phyloP scores from a whole-genome alignment of 768 basidiomycete species.

The Panus rudis region DNA sequence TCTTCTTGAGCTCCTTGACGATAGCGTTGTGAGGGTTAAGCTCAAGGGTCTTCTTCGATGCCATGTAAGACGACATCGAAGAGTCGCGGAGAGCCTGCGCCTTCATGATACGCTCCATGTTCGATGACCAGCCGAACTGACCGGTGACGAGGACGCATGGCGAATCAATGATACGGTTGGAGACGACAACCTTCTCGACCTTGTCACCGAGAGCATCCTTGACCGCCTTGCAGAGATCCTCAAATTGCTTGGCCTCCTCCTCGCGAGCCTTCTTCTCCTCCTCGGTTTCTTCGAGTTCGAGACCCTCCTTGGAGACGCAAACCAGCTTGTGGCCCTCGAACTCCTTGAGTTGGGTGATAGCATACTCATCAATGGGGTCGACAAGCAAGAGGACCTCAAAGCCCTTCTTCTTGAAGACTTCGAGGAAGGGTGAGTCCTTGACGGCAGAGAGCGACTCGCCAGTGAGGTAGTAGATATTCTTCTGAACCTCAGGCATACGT shows the following conservation, averaged over 20 bases:
- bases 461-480: conserved; percentile 98
- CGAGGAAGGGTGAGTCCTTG: conserved; percentile 96
- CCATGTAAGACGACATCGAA: conserved; percentile 99
- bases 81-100: conserved; percentile 95
- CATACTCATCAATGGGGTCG: conserved; percentile 99
- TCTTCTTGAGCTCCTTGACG: conserved; percentile 92
- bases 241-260: conserved; percentile 74
- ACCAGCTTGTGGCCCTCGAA: conserved; percentile 97
- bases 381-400: conserved; percentile 97
- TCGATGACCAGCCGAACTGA: conserved; percentile 99
- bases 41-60: conserved; percentile 96
- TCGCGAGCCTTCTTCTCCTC: conserved; percentile 93
- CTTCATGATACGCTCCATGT: conserved; percentile 99
- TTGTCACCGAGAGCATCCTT: conserved; percentile 99
- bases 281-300: conserved; percentile 98
- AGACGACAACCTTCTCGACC: conserved; percentile 98
- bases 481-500: conserved; percentile 98
- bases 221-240: conserved; percentile 87
- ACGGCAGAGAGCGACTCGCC: conserved; percentile 92
- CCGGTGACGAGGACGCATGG: conserved; percentile 97
- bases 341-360: conserved; percentile 97
- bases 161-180: conserved; percentile 95
- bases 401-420: conserved; percentile 98
- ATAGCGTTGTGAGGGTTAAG: conserved; percentile 89
- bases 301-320: conserved; percentile 97